Base-by-base conservation (phyloP, 1,284 basidiomycete species). In the Tylopilus sp. region DNA sequence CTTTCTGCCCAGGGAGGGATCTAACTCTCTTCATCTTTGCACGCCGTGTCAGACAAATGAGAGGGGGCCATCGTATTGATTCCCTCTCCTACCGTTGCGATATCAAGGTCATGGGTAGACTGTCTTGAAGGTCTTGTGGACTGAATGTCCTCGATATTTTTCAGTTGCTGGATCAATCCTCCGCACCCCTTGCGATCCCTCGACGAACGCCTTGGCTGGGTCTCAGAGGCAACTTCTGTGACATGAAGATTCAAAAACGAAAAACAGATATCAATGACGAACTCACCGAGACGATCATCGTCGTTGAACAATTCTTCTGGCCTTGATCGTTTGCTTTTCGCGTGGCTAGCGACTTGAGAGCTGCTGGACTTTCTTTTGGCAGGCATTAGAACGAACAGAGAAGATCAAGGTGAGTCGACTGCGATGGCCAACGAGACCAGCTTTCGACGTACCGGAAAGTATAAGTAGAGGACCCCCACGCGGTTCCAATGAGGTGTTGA, bases 261-360 rank as follows among this genome's bases (percentile, higher is more conserved):
- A 26, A 38, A 52, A 32, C n/a, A 57, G 10, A 39, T 15, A 39
- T 39, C 10, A 12, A 36, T 39, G n/a, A n/a, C 49, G 19, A 44
- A 44, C 44, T 44, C 29, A 15, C 33, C 18, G n/a, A 38, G 16
- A 54, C 29, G 38, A 22, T 16, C 18, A 32, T 8, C 6, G 53
- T 12, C 5, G 55, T 26, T 26, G 61, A 44, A 49, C 62, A 67
- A 24, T 60, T 62, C 67, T 60, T 54, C 39, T 9, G 52, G 44
- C 22, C 59, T 36, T 4, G 6, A 13, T 44, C 38, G 2, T n/a
- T 10, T 10, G 10, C 16, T 3, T 19, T 44, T 36, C 6, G 33
- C 33, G n/a, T n/a, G n/a, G n/a, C n/a, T n/a, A 22, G 44, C 22
- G 3, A 9, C 16, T 9, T 44, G 44, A 4, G 44, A 44, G 19